These are phyloP conservation scores for Phytophthora sp. DNA, from an alignment of 352 stramenopile genomes.

Conservation along the genomic window DNA sequence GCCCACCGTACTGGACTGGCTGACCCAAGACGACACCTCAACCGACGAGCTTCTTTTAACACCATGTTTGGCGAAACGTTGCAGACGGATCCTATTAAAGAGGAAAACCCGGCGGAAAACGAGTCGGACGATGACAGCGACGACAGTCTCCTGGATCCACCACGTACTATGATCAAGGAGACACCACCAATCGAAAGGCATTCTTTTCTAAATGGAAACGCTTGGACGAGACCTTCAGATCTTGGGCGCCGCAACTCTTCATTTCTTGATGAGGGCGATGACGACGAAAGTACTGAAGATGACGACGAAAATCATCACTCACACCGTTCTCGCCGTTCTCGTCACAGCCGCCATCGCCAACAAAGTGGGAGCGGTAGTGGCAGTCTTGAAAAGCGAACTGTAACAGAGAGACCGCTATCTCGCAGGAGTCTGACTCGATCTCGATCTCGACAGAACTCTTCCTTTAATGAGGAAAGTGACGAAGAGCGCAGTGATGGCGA, in stretches of 20 bases:
- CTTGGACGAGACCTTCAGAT: slow-evolving; percentile 21
- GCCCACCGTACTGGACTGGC: slow-evolving; percentile 38
- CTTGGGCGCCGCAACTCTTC: slow-evolving; percentile 33
- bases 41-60: slow-evolving; percentile 67
- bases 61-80: slow-evolving; percentile 61
- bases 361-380: slow-evolving; percentile 34
- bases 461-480: slow-evolving; percentile 38
- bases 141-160: slow-evolving; percentile 25
- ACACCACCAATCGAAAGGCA: slow-evolving; percentile 20
- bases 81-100: slow-evolving; percentile 56
- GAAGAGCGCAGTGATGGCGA: slow-evolving; percentile 24
- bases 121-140: slow-evolving; percentile 59
- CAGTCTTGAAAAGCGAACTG: slow-evolving; percentile 22
- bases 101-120: slow-evolving; percentile 60
- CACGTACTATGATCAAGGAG: slow-evolving; percentile 16
- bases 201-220: slow-evolving; percentile 22
- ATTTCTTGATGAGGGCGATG: slow-evolving; percentile 38
- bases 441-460: slow-evolving; percentile 32
- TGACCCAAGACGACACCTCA: slow-evolving; percentile 68
- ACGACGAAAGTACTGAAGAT: slow-evolving; percentile 44
- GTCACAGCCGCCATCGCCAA: slow-evolving; percentile 26
- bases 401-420: slow-evolving; percentile 28
- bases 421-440: slow-evolving; percentile 15
- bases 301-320: slow-evolving; percentile 28
- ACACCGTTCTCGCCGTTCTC: slow-evolving; percentile 9